Evolutionary conservation across 495 filamentous ascomycete genomes (phyloP).

Genomic region (Sabuloglossum arenarium): DNA sequence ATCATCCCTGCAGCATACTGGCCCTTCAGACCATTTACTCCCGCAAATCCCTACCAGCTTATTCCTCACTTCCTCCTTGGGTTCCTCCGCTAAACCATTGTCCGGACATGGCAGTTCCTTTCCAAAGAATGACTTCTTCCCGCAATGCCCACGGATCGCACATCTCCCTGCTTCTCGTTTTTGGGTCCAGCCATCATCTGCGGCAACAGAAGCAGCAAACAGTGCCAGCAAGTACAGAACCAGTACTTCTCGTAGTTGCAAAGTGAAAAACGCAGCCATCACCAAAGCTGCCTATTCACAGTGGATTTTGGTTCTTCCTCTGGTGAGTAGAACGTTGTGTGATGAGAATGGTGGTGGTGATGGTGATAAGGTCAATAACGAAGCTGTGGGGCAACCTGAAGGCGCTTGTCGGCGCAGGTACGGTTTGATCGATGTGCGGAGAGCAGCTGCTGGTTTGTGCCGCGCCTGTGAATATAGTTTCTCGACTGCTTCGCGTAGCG

Average conservation of each 20-base stretch:
- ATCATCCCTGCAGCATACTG: constrained; percentile 65
- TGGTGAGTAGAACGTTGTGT: neutral
- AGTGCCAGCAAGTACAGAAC: neutral
- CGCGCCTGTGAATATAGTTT: neutral
- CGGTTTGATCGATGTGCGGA: neutral
- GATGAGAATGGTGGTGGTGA: neutral
- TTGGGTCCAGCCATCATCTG: constrained; percentile 21
- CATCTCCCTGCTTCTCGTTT: constrained; percentile 81
- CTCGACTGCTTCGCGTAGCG: neutral
- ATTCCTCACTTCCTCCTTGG: constrained; percentile 42
- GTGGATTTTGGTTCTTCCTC: neutral
- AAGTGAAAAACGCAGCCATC: neutral
- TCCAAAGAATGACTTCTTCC: constrained; percentile 71
- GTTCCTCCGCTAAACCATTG: constrained; percentile 61
- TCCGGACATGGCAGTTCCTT: constrained; percentile 82
- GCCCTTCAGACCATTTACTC: constrained; percentile 55
- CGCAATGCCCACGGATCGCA: constrained; percentile 78
- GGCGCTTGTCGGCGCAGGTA: neutral
- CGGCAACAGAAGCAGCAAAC: neutral
- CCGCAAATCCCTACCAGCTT: constrained; percentile 77
- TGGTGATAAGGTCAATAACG: neutral
- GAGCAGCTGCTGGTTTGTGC: neutral
- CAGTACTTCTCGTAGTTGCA: neutral
- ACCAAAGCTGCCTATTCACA: neutral
- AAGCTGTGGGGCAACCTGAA: neutral